Percentiles rank a stretch among this genome's conserved stretches.
phyloP scores from a whole-genome alignment of 2,329 filamentous ascomycete genomes.

The Talaromyces islandicus region DNA sequence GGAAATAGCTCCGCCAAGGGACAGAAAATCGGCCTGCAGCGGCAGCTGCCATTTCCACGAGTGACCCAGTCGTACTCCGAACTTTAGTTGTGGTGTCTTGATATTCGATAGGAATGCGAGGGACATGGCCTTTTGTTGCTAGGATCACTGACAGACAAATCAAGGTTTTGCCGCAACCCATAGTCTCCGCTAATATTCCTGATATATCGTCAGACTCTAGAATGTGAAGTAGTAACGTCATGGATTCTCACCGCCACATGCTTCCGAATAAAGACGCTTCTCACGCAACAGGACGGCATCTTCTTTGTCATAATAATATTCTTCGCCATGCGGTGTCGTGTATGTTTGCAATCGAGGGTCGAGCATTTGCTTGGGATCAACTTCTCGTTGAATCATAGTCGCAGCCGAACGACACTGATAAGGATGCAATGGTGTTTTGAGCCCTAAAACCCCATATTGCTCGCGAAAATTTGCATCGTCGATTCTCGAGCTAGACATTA shows the following conservation, averaged over 20 bases:
- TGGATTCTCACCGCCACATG: conserved; percentile 57
- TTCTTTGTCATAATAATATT: conserved; percentile 66
- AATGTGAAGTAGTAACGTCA: neutral
- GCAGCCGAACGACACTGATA: conserved; percentile 79
- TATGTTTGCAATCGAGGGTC: conserved; percentile 67
- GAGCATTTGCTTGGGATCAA: conserved; percentile 55
- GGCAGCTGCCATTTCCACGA: conserved; percentile 72
- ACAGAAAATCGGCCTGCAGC: conserved; percentile 60
- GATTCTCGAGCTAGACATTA: conserved; percentile 21
- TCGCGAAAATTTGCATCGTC: conserved; percentile 11
- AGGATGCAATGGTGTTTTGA: conserved; percentile 59
- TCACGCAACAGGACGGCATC: conserved; percentile 57
- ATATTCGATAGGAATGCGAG: conserved; percentile 60
- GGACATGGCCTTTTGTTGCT: conserved; percentile 64
- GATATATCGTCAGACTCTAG: neutral
- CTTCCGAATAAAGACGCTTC: conserved; percentile 67
- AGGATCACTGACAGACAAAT: conserved; percentile 75
- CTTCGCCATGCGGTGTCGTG: conserved; percentile 53
- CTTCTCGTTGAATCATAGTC: conserved; percentile 77
- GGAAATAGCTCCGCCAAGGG: conserved; percentile 65
- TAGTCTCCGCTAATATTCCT: conserved; percentile 43
- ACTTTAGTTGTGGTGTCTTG: conserved; percentile 38
- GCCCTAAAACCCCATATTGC: conserved; percentile 23
- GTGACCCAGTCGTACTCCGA: conserved; percentile 50
- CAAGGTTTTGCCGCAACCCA: conserved; percentile 72